Conservation (phyloP, 164 flowering plant species). For the Vitis rotundifolia region DNA sequence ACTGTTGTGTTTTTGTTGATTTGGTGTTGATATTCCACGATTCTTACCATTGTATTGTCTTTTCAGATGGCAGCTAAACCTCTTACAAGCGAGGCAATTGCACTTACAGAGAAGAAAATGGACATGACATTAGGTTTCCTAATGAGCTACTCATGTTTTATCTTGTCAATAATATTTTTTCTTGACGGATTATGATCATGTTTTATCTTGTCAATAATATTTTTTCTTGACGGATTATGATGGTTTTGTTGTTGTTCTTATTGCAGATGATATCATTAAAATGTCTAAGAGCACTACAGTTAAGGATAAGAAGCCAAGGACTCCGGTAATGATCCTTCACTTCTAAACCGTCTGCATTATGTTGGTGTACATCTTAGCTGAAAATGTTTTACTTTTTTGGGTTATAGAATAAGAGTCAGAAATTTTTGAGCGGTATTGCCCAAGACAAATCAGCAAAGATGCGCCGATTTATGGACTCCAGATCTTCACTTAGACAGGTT, state of each 20-base stretch:
- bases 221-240: background rate
- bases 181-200: background rate
- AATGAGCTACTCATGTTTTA: background rate
- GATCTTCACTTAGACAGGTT: conserved; percentile 88
- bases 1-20: too few species aligned
- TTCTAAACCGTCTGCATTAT: background rate
- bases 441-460: conserved; percentile 52
- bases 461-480: conserved; percentile 62
- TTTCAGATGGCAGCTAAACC: conserved; percentile 82
- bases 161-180: background rate
- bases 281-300: conserved; percentile 55
- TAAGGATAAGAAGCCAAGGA: conserved; percentile 50
- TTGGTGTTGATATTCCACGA: too few species aligned
- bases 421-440: conserved; percentile 27
- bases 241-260: background rate
- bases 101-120: conserved; percentile 93
- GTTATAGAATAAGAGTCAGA: conserved; percentile 57
- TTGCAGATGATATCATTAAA: conserved; percentile 87
- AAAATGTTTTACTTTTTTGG: background rate
- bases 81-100: conserved; percentile 73
- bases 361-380: background rate
- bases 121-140: conserved; percentile 78
- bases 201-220: background rate
- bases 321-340: conserved; percentile 31
- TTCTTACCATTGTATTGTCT: background rate